Evolutionary conservation across 2,329 filamentous ascomycete species (phyloP).

Genomic region (Fonsecaea monophora): DNA sequence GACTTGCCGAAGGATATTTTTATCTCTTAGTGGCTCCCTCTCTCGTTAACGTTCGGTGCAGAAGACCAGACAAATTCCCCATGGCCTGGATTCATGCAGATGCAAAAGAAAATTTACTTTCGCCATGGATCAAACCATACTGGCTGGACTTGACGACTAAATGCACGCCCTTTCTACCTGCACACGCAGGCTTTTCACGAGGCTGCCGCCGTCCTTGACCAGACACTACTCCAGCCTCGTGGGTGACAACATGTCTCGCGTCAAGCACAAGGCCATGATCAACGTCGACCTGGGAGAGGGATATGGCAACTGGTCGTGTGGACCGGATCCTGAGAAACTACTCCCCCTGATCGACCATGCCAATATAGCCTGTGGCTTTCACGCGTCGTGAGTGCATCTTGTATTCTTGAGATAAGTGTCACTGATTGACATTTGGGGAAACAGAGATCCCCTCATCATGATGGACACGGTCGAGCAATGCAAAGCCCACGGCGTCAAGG

Average conservation of each 20-base stretch:
- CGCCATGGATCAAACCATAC: no score
- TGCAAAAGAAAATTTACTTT: no score
- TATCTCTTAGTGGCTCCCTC: background rate
- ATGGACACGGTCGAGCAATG: conserved; percentile 43
- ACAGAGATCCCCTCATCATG: conserved; percentile 10
- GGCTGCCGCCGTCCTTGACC: background rate
- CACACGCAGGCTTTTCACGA: background rate
- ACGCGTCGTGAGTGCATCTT: conserved; percentile 39
- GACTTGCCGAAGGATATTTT: background rate
- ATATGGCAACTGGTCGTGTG: conserved; percentile 40
- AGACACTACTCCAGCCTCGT: background rate
- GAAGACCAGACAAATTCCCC: no score
- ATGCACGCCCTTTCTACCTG: background rate
- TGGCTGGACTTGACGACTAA: background rate
- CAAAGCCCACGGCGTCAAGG: conserved; percentile 62
- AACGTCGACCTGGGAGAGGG: conserved; percentile 26
- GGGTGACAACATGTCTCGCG: background rate
- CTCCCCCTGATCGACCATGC: conserved; percentile 67
- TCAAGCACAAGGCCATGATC: conserved; percentile 16
- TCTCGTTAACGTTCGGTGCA: no score
- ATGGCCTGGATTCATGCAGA: no score
- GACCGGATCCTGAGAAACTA: conserved; percentile 63
- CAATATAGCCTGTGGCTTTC: conserved; percentile 67
- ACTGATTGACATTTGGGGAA: conserved; percentile 56
- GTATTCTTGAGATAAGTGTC: background rate